Evolutionary conservation across 1,284 basidiomycete species (phyloP), one percentile per base, ranked within the genome.

Genomic region (Cryptococcus sp.): DNA sequence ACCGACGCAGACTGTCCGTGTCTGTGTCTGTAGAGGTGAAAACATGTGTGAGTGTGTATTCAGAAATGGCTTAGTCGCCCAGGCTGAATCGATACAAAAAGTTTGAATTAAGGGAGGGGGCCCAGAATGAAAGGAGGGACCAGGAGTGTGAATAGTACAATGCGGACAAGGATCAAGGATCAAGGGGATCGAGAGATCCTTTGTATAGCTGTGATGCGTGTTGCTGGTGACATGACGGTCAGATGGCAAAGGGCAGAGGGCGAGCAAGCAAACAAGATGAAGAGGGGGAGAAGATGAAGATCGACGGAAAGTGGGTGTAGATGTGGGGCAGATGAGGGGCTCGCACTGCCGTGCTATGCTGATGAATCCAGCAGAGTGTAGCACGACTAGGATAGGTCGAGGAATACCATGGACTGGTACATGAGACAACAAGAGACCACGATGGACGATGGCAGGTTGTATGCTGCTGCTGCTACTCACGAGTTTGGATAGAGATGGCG

Each of bases 311-410:
- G 30, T 35, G 30, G 42, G 42, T 45, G 30, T 35, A 8, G 42
- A 13, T 45, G 42, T 45, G 42, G 42, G 42, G 42, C 42, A 45
- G 8, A 45, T 45, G 42, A 45, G 42, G 42, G 42, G 42, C 42
- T 35, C 30, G 30, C 30, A 35, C 30, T 8, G 30, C 8, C 7
- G 30, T 35, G 30, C 30, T 35, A 4, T 35, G 30, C 30, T 35
- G 10, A 10, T 35, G 30, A 8, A 35, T 35, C 30, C 30, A 35
- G 30, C 30, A 35, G 10, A 35, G 30, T 35, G 13, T 5, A 35
- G 30, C 30, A 35, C 30, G 30, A 35, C 30, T 35, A 10, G 5
- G 8, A 10, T 10, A 13, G 30, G 30, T 35, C 30, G 30, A 35
- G 30, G 10, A 35, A 10, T 10, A 35, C 8, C 13, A 5, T 35